phyloP scores from a whole-genome alignment of 1,284 basidiomycete species.

The Tylopilus sp. region DNA sequence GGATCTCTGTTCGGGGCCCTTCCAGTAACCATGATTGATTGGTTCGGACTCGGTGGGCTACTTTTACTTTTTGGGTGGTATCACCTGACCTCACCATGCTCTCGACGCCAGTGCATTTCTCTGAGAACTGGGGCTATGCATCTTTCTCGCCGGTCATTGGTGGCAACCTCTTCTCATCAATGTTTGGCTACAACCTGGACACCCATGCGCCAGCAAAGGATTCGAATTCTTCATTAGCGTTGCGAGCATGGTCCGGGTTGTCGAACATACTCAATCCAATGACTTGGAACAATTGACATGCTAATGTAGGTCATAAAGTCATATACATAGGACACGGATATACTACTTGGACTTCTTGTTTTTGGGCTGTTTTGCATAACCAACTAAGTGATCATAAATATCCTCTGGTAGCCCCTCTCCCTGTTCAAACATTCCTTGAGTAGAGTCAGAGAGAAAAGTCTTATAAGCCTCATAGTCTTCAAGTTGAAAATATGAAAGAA shows the following conservation, averaged over 20 bases:
- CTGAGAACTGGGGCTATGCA: conserved; percentile 90
- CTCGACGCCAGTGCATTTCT: conserved; percentile 66
- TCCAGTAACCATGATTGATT: conserved; percentile 85
- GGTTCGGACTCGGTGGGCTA: conserved; percentile 83
- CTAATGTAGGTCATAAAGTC: too few relatives aligned
- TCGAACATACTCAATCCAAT: not conserved
- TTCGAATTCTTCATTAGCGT: not conserved
- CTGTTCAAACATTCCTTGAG: too few relatives aligned
- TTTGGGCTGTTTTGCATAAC: too few relatives aligned
- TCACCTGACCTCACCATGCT: not conserved
- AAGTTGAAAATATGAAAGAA: too few relatives aligned
- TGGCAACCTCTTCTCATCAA: conserved; percentile 87
- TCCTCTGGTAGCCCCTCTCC: too few relatives aligned
- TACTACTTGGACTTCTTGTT: too few relatives aligned
- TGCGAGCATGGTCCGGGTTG: conserved; percentile 12
- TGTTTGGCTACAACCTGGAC: conserved; percentile 87
- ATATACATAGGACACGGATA: too few relatives aligned
- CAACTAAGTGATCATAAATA: too few relatives aligned
- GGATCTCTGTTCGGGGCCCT: conserved; percentile 83
- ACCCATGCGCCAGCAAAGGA: conserved; percentile 60
- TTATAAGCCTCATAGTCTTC: too few relatives aligned
- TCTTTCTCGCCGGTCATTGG: conserved; percentile 83
- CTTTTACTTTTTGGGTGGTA: not conserved
- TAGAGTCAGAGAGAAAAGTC: too few relatives aligned
- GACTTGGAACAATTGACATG: too few relatives aligned